Evolutionary conservation across 371 early-diverging fungal species (phyloP), one percentile per base, ranked within the genome.

Genomic region (Massospora cicadina): DNA sequence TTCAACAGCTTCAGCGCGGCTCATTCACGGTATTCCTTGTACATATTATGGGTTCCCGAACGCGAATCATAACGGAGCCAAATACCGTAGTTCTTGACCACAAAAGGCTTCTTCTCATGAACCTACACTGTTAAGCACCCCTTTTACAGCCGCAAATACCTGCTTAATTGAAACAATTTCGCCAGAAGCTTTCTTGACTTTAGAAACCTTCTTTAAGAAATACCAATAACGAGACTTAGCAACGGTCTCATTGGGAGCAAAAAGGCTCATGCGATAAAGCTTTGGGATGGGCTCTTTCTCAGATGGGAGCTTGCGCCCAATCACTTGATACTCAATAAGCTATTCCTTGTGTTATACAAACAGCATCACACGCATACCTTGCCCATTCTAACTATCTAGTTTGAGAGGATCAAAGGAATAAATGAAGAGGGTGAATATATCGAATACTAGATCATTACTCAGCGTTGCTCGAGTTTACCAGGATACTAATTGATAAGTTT

Each of bases 11-110:
- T 85, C 94, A 58, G 80, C 77, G 75, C 98, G 89, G 74, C 86
- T 79, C 77, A 97, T 77, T 93, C 97, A 74, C 99, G 91, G 91
- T 98, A 96, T 85, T 99, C 99, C 90, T 98, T 99, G 90, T 98
- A 98, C 93, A 99, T 98, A 89, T 99, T 99, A 89, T 98, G 98
- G 68, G 96, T 93, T 70, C 98, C 98, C 65, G 93, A 95, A 79
- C 96, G 95, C 67, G 97, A 95, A 81, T 97, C 93, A 85, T 98
- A 99, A 72, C 95, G 93, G 72, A 98, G 88, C 91, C 91, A 95
- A 84, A 99, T 91, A 72, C 98, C 98, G 76, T 86, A 99, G 90
- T 95, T 99, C 90, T 98, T 99, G 78, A 97, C 90, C 74, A 81
- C 80, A 63, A 82, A 76, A 69, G 94, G 92, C 73, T 85, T 86